A percentile compares a stretch with the other conserved stretches of the same genome.
These are phyloP conservation scores for Saccharomycopsis javanensis DNA, from an alignment of 805 yeast species.

Conservation along the genomic window DNA sequence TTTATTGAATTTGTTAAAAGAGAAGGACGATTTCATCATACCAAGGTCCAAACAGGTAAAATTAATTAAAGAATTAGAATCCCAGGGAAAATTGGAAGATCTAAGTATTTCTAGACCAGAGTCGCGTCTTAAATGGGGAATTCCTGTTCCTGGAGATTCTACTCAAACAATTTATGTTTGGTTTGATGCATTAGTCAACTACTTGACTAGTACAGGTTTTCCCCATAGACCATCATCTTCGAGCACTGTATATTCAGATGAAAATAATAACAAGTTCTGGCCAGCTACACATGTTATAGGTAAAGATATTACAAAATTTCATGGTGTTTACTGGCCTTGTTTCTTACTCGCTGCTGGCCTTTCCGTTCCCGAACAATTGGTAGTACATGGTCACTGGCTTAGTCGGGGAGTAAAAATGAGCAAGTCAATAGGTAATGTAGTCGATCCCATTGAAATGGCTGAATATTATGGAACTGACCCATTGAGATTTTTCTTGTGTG, in stretches of 20 bases:
- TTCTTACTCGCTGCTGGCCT: constrained; percentile 76
- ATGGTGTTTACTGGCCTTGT: constrained; percentile 90
- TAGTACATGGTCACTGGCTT: constrained; percentile 94
- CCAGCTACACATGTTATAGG: constrained; percentile 82
- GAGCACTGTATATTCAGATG: background rate
- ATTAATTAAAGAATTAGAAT: constrained; percentile 48
- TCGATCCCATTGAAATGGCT: constrained; percentile 70
- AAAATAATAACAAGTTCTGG: constrained; percentile 32
- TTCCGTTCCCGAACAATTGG: constrained; percentile 58
- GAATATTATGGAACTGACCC: constrained; percentile 62
- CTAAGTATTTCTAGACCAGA: constrained; percentile 83
- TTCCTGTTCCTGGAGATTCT: constrained; percentile 72
- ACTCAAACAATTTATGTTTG: constrained; percentile 85
- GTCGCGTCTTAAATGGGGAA: constrained; percentile 77
- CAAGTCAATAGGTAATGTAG: constrained; percentile 85
- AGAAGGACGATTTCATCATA: constrained; percentile 48
- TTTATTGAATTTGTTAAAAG: constrained; percentile 40
- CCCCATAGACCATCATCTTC: constrained; percentile 26
- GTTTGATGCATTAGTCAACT: constrained; percentile 91
- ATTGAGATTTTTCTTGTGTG: constrained; percentile 64
- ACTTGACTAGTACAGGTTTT: constrained; percentile 63
- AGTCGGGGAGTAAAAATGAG: constrained; percentile 89
- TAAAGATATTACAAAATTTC: constrained; percentile 83
- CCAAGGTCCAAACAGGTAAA: constrained; percentile 51
- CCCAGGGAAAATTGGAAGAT: constrained; percentile 41